Conservation (phyloP, 2,329 filamentous ascomycete species). For the Fusarium armeniacum region DNA sequence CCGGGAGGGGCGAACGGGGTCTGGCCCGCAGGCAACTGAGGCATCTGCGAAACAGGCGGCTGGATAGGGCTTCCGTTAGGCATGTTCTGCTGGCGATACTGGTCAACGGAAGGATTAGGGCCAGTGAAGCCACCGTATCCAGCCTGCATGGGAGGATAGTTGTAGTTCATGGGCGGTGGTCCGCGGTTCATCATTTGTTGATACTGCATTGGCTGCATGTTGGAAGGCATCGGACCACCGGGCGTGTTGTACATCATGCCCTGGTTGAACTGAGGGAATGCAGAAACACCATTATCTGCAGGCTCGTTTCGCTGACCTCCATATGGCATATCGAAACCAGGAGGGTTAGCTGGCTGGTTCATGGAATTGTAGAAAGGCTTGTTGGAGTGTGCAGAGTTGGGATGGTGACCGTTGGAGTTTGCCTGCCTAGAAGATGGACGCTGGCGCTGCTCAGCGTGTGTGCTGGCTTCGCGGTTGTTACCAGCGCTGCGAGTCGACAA, state of each 20-base stretch:
- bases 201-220: constrained; percentile 70
- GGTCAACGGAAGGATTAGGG: constrained; percentile 65
- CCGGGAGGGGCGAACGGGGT: constrained; percentile 65
- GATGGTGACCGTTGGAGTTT: constrained; percentile 60
- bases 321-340: constrained; percentile 67
- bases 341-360: constrained; percentile 57
- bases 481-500: constrained; percentile 75
- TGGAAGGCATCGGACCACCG: constrained; percentile 61
- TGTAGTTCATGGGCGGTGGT: constrained; percentile 68
- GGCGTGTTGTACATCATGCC: constrained; percentile 65
- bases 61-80: constrained; percentile 67
- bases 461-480: constrained; percentile 60
- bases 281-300: constrained; percentile 63
- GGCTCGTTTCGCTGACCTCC: constrained; percentile 67
- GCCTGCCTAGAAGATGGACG: constrained; percentile 70
- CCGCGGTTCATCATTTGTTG: constrained; percentile 71
- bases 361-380: constrained; percentile 69
- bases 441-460: constrained; percentile 64
- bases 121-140: constrained; percentile 68
- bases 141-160: constrained; percentile 69
- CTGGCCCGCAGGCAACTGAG: constrained; percentile 60
- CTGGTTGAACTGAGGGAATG: constrained; percentile 67
- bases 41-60: constrained; percentile 60
- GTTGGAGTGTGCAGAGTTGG: constrained; percentile 58
- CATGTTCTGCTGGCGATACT: constrained; percentile 67